phyloP scores from a whole-genome alignment of 1,284 basidiomycete species.

The Puccinia hordei region DNA sequence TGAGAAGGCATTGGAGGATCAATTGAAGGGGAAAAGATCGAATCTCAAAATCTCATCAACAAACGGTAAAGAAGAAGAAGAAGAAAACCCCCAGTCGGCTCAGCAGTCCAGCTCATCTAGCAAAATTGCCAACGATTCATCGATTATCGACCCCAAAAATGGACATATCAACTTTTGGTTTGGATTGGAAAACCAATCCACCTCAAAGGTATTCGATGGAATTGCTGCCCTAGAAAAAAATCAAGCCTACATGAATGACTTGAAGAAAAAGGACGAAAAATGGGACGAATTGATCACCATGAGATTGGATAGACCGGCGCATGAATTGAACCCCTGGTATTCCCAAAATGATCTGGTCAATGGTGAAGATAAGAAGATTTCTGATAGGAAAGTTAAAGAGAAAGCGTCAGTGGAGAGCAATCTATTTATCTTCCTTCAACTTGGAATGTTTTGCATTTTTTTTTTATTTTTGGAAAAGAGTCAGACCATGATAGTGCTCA shows the following conservation, averaged over 20 bases:
- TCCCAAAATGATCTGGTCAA: constrained; percentile 40
- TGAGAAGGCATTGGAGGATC: constrained; percentile 41
- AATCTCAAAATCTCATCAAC: neutral
- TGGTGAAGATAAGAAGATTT: constrained; percentile 46
- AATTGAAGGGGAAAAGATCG: constrained; percentile 42
- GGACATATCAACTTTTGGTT: constrained; percentile 51
- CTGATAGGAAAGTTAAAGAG: constrained; percentile 24
- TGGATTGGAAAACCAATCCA: constrained; percentile 40
- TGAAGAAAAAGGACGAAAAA: constrained; percentile 44
- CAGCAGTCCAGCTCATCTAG: neutral
- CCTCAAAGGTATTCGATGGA: constrained; percentile 34
- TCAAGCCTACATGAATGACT: constrained; percentile 40
- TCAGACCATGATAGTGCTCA: neutral
- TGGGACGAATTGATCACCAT: constrained; percentile 48
- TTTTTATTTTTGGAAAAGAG: neutral
- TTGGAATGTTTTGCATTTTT: neutral
- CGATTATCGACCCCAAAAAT: constrained; percentile 45
- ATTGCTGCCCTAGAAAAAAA: constrained; percentile 27
- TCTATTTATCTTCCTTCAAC: neutral
- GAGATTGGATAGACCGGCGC: constrained; percentile 47
- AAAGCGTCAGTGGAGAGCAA: constrained; percentile 24
- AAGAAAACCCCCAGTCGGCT: neutral
- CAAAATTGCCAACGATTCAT: constrained; percentile 37
- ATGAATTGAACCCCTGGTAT: constrained; percentile 50
- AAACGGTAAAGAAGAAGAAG: neutral